Evolutionary conservation across 2,329 filamentous ascomycete genomes (phyloP).

Genomic region (Chrysosporium queenslandicum): DNA sequence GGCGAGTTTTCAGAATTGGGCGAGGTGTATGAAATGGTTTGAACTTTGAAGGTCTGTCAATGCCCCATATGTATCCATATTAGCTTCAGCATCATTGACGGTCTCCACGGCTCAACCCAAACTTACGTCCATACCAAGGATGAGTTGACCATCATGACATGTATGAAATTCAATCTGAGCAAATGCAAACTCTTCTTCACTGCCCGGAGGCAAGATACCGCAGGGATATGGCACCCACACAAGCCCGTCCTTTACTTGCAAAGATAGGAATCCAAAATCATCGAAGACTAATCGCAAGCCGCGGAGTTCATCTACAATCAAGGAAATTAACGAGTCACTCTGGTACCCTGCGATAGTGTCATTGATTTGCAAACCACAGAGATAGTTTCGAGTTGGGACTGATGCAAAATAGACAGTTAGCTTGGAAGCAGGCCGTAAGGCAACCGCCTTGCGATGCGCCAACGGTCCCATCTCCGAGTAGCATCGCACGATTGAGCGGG

Average conservation of each 20-base stretch:
- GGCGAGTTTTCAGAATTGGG: background rate
- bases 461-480: background rate
- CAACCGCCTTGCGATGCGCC: background rate
- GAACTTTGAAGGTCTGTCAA: constrained; percentile 5
- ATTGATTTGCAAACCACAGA: background rate
- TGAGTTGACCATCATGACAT: background rate
- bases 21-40: background rate
- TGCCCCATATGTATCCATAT: background rate
- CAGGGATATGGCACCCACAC: background rate
- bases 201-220: background rate
- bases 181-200: background rate
- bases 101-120: too few species aligned
- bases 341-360: background rate
- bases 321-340: background rate
- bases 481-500: background rate
- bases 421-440: background rate
- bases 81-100: background rate
- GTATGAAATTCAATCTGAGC: constrained; percentile 1
- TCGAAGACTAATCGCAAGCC: background rate
- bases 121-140: background rate
- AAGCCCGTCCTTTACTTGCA: background rate
- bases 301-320: background rate
- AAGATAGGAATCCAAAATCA: background rate
- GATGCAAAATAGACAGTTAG: background rate
- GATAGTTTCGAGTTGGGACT: background rate